Percentiles rank a stretch among this genome's conserved stretches.
phyloP scores from a whole-genome alignment of 768 basidiomycete species.

The Mycena crocata region DNA sequence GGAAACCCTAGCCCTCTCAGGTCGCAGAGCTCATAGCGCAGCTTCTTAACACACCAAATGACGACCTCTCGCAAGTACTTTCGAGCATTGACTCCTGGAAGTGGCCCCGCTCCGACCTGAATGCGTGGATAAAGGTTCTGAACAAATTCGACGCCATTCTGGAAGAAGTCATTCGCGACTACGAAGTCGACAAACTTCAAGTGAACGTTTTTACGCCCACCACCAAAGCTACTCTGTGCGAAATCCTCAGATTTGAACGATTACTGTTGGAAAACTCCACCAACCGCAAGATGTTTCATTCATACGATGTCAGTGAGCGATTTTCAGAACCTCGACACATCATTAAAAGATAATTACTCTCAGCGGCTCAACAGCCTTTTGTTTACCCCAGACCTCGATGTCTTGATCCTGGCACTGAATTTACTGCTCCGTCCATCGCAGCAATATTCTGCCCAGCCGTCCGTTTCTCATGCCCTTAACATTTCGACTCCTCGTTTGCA shows the following conservation, averaged over 20 bases:
- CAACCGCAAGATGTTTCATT: constrained; percentile 94
- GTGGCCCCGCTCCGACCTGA: constrained; percentile 96
- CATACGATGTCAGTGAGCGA: constrained; percentile 88
- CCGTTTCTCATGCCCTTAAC: constrained; percentile 84
- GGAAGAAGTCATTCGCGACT: constrained; percentile 84
- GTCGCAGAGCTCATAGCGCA: constrained; percentile 84
- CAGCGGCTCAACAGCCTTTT: constrained; percentile 93
- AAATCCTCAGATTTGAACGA: constrained; percentile 90
- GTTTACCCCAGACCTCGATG: constrained; percentile 88
- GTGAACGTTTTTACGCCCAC: constrained; percentile 78
- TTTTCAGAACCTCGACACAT: constrained; percentile 25
- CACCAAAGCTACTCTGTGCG: constrained; percentile 79
- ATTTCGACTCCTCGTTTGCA: constrained; percentile 85
- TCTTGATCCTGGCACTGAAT: constrained; percentile 85
- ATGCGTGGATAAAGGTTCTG: constrained; percentile 95
- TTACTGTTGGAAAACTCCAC: constrained; percentile 97
- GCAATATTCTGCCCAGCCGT: constrained; percentile 91
- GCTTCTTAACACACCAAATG: constrained; percentile 72
- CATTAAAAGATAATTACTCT: constrained; percentile 22
- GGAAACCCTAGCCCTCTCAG: constrained; percentile 57
- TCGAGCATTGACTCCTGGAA: constrained; percentile 83
- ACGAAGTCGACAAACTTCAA: constrained; percentile 89
- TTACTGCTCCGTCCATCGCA: constrained; percentile 93
- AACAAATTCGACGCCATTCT: constrained; percentile 95
- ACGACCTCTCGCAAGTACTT: constrained; percentile 78